Evolutionary conservation across 768 basidiomycete species (phyloP).

Genomic region (Termitomyces sp.): DNA sequence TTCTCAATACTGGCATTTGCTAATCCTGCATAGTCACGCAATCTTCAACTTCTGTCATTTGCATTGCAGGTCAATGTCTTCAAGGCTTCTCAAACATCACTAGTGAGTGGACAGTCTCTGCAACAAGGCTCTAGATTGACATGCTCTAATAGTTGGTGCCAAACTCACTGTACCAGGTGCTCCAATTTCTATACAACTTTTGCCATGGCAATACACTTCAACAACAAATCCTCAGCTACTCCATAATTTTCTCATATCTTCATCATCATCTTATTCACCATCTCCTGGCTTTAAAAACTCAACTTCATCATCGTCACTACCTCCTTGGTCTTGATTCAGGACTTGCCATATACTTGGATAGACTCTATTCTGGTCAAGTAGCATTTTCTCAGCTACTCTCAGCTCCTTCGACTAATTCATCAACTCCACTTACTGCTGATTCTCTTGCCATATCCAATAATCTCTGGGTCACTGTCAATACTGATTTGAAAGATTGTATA

Average conservation of each 20-base stretch:
- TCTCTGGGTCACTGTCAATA: conserved; percentile 61
- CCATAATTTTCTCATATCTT: conserved; percentile 59
- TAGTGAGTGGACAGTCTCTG: conserved; percentile 30
- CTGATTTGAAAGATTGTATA: conserved; percentile 51
- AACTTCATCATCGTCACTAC: conserved; percentile 49
- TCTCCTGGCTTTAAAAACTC: conserved; percentile 62
- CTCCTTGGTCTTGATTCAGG: conserved; percentile 66
- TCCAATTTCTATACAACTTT: conserved; percentile 52
- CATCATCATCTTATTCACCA: conserved; percentile 52
- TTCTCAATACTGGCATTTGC: not conserved
- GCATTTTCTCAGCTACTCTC: conserved; percentile 55
- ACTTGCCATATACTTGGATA: conserved; percentile 55
- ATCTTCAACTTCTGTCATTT: conserved; percentile 55
- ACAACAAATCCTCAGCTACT: conserved; percentile 70
- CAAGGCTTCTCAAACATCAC: conserved; percentile 74
- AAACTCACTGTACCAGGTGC: conserved; percentile 54
- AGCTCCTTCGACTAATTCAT: conserved; percentile 38
- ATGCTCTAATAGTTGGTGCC: conserved; percentile 53
- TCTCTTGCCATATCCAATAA: conserved; percentile 69
- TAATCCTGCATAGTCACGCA: conserved; percentile 29
- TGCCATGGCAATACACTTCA: conserved; percentile 74
- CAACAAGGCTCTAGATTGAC: not conserved
- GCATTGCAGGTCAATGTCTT: conserved; percentile 87
- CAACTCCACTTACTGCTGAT: conserved; percentile 45
- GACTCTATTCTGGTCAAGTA: conserved; percentile 62